These are phyloP conservation scores for Penicillium samsonianum DNA, from an alignment of 495 filamentous ascomycete genomes.

Conservation along the genomic window DNA sequence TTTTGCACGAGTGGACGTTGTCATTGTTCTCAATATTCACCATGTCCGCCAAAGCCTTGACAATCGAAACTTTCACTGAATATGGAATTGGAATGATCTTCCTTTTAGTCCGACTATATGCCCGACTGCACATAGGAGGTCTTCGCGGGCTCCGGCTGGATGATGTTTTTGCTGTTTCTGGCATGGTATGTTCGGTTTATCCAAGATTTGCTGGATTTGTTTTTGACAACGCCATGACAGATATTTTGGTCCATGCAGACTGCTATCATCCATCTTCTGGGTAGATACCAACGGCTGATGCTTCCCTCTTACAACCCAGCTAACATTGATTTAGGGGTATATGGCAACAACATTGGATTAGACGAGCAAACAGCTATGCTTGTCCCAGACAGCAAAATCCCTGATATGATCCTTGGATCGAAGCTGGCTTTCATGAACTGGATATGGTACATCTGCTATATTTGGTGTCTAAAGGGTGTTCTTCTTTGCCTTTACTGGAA, in stretches of 20 bases:
- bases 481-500: constrained; percentile 53
- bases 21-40: not conserved
- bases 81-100: constrained; percentile 30
- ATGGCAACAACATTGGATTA: constrained; percentile 27
- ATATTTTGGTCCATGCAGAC: constrained; percentile 26
- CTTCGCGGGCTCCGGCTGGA: constrained; percentile 23
- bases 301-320: not conserved
- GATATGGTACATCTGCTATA: constrained; percentile 52
- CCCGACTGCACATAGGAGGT: constrained; percentile 19
- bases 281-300: constrained; percentile 7
- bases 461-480: constrained; percentile 55
- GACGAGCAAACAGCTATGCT: constrained; percentile 19
- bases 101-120: constrained; percentile 20
- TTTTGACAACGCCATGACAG: constrained; percentile 9
- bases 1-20: not conserved
- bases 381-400: constrained; percentile 20
- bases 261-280: constrained; percentile 19
- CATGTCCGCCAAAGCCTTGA: constrained; percentile 16
- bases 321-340: constrained; percentile 13
- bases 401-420: constrained; percentile 22
- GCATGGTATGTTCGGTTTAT: constrained; percentile 18
- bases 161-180: constrained; percentile 25
- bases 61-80: constrained; percentile 22
- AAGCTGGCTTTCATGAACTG: constrained; percentile 41
- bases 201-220: not conserved